Conservation (phyloP, 2,329 filamentous ascomycete species). For the Trichoderma pleuroti region DNA sequence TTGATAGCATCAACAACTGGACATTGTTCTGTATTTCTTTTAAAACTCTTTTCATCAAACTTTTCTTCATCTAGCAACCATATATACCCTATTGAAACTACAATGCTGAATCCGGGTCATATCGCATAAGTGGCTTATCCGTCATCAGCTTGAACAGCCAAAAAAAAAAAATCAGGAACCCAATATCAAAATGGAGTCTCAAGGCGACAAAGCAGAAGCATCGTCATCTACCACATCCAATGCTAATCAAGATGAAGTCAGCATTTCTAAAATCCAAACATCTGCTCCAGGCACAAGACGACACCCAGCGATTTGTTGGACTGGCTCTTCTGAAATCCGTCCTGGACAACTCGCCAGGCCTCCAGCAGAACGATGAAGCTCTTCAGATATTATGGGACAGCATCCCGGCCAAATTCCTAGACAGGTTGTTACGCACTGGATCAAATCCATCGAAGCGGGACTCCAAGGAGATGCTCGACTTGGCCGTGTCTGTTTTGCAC, state of each 20-base stretch:
- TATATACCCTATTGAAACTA: background rate
- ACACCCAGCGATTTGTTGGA: conserved; percentile 66
- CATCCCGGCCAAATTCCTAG: conserved; percentile 61
- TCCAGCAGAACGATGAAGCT: conserved; percentile 45
- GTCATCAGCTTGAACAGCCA: background rate
- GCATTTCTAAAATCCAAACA: conserved; percentile 48
- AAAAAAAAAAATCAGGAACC: background rate
- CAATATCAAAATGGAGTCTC: conserved; percentile 7
- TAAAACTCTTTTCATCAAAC: background rate
- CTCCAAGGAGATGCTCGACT: conserved; percentile 57
- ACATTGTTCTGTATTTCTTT: background rate
- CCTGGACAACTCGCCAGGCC: conserved; percentile 56
- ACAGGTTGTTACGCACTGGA: conserved; percentile 58
- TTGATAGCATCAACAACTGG: background rate
- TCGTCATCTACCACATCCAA: background rate
- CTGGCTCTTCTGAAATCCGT: conserved; percentile 63
- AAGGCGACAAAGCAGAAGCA: background rate
- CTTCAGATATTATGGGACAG: conserved; percentile 55
- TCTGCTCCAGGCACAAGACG: conserved; percentile 57
- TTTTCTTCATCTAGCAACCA: background rate
- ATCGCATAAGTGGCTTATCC: background rate
- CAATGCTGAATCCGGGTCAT: background rate
- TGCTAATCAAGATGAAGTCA: conserved; percentile 22
- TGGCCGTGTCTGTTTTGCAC: conserved; percentile 61
- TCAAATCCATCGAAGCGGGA: conserved; percentile 42